A percentile compares a stretch with the other conserved stretches of the same genome.
phyloP scores from a whole-genome alignment of 2,329 filamentous ascomycete species.

The Orbilia javanica region DNA sequence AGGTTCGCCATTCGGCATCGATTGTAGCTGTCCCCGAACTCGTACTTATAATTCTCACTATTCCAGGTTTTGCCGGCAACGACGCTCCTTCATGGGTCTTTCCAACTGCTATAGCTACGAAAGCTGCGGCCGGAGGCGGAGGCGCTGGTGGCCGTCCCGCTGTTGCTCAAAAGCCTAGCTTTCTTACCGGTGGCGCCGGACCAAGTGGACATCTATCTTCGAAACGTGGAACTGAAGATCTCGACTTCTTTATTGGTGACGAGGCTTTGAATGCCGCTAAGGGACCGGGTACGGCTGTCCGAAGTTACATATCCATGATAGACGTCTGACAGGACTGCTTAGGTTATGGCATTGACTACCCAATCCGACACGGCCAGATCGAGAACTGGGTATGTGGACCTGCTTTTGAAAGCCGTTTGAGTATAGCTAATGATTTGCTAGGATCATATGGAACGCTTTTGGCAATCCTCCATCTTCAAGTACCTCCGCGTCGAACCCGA shows the following conservation, averaged over 20 bases:
- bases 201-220: conserved; percentile 83
- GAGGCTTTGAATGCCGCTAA: conserved; percentile 86
- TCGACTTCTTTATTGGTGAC: conserved; percentile 99
- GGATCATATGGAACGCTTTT: conserved; percentile 99
- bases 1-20: conserved; percentile 72
- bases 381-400: conserved; percentile 86
- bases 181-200: conserved; percentile 89
- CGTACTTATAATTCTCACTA: conserved; percentile 4
- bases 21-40: background rate
- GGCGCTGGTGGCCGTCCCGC: conserved; percentile 89
- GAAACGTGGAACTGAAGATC: conserved; percentile 95
- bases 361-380: conserved; percentile 96
- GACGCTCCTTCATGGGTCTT: conserved; percentile 99
- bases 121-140: conserved; percentile 78
- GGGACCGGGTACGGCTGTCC: conserved; percentile 76
- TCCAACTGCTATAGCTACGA: conserved; percentile 97
- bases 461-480: conserved; percentile 99
- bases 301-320: background rate
- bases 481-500: conserved; percentile 98
- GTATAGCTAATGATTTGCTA: conserved; percentile 64
- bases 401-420: background rate
- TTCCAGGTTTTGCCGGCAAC: conserved; percentile 93
- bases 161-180: conserved; percentile 94
- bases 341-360: conserved; percentile 97
- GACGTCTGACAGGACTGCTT: conserved; percentile 8